phyloP scores from a whole-genome alignment of 202 grass and related monocot genomes.

The Schoenoplectus triqueter region DNA sequence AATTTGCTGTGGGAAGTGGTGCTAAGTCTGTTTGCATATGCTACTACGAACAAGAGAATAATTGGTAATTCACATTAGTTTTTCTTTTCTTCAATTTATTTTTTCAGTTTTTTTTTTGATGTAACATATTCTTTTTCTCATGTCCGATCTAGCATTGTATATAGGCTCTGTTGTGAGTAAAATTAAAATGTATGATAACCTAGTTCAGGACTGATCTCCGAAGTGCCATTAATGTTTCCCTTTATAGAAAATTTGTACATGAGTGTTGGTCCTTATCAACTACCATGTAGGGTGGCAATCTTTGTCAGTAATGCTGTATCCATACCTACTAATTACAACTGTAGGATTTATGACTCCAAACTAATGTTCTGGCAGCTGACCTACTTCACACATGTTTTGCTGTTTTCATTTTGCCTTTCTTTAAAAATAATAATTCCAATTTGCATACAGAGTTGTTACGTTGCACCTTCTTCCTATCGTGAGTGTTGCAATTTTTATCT shows the following conservation, averaged over 20 bases:
- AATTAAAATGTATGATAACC: background rate
- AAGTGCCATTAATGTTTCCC: background rate
- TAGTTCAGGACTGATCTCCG: constrained; percentile 4
- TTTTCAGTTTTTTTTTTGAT: background rate
- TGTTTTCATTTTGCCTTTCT: constrained; percentile 28
- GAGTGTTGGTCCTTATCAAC: constrained; percentile 3
- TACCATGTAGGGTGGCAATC: background rate
- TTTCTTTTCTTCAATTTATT: constrained; percentile 2
- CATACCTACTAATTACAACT: background rate
- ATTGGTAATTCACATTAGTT: constrained; percentile 57
- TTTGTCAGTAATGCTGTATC: constrained; percentile 12
- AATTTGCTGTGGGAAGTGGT: constrained; percentile 98
- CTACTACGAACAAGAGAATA: constrained; percentile 94
- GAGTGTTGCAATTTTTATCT: constrained; percentile 14
- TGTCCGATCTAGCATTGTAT: background rate
- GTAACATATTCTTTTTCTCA: background rate
- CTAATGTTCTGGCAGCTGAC: no score
- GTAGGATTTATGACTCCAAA: background rate
- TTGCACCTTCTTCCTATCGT: background rate
- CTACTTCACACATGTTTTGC: constrained; percentile 39
- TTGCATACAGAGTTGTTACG: constrained; percentile 1
- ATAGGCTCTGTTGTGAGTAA: background rate
- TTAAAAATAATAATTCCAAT: background rate
- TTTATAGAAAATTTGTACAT: no score
- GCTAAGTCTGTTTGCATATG: constrained; percentile 97